Evolutionary conservation across 2,329 filamentous ascomycete species (phyloP), one percentile per base, ranked within the genome.

Genomic region (Sarocladiaceae sp.): DNA sequence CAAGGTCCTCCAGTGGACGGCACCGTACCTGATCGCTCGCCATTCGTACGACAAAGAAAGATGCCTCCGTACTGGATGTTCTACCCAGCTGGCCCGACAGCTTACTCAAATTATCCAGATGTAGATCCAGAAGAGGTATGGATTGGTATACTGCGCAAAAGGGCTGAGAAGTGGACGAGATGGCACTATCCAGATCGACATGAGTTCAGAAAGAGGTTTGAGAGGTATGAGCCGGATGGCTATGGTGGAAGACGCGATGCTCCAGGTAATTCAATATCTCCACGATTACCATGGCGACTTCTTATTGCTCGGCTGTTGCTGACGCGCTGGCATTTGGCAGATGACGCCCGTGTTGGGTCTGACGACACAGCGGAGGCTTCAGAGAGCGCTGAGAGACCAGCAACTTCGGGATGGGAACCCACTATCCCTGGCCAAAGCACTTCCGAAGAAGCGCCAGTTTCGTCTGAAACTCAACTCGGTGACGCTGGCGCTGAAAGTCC

Each of bases 161-260:
- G 40, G 23, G 40, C 40, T 17, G 40, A 44, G 13, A 44, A 44
- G 40, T 44, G 40, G 40, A 5, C 8, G 7, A 44, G 40, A n/a
- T 44, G 40, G 40, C 40, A 28, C 20, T 26, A 26, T 26, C 40
- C 40, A 3, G 40, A 28, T 26, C 40, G 40, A 6, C 40, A 44
- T 10, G 40, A 44, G 40, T 44, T 44, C 23, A 44, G 18, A 23
- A 44, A 44, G 40, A 26, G 40, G 15, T 44, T 44, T n/a, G 40
- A 44, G 23, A 26, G 40, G 17, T 44, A 44, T 28, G 40, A 44
- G 18, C 40, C 40, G 3, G 40, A 44, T n/a, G 40, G 40, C 7
- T 20, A 44, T n/a, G 40, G 20, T n/a, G 40, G 40, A 3, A 25
- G 23, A 28, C 6, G 12, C 3, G 10, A 26, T 20, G 4, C 13